phyloP scores from a whole-genome alignment of 2,329 filamentous ascomycete species.

The Teratosphaeria pseudoeucalypti region DNA sequence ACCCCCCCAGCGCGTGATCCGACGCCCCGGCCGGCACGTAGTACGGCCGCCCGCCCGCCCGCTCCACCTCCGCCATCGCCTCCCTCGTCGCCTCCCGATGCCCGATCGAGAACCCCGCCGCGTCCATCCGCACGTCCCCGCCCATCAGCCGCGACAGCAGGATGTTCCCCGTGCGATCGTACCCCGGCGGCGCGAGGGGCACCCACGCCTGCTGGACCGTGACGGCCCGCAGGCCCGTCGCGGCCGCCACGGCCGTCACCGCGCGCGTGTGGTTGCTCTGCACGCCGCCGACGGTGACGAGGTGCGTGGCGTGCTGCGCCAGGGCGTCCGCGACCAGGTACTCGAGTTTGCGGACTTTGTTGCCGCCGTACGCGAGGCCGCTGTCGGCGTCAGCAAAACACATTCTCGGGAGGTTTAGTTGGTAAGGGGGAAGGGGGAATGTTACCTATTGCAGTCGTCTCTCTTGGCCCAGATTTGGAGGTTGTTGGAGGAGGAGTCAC shows the following conservation, averaged over 20 bases:
- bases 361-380: constrained; percentile 28
- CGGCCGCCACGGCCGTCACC: constrained; percentile 25
- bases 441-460: constrained; percentile 45
- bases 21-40: constrained; percentile 63
- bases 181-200: constrained; percentile 18
- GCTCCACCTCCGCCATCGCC: constrained; percentile 44
- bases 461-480: constrained; percentile 60
- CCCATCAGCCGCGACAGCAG: constrained; percentile 44
- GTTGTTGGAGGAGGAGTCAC: constrained; percentile 33
- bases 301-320: constrained; percentile 17
- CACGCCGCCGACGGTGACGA: constrained; percentile 28
- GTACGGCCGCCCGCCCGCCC: constrained; percentile 51
- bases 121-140: constrained; percentile 48
- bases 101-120: constrained; percentile 55
- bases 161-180: constrained; percentile 54
- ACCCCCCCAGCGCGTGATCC: constrained; percentile 58
- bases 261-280: constrained; percentile 31
- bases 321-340: constrained; percentile 28
- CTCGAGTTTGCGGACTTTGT: constrained; percentile 31
- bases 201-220: constrained; percentile 24
- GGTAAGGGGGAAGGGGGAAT: neutral
- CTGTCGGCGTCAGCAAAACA: constrained; percentile 21
- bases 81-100: constrained; percentile 46
- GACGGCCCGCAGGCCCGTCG: constrained; percentile 23
- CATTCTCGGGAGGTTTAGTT: constrained; percentile 28